A percentile compares a stretch with the other conserved stretches of the same genome.
These are phyloP conservation scores for Globisporangium iwayamae DNA, from an alignment of 352 stramenopile genomes.

Conservation along the genomic window DNA sequence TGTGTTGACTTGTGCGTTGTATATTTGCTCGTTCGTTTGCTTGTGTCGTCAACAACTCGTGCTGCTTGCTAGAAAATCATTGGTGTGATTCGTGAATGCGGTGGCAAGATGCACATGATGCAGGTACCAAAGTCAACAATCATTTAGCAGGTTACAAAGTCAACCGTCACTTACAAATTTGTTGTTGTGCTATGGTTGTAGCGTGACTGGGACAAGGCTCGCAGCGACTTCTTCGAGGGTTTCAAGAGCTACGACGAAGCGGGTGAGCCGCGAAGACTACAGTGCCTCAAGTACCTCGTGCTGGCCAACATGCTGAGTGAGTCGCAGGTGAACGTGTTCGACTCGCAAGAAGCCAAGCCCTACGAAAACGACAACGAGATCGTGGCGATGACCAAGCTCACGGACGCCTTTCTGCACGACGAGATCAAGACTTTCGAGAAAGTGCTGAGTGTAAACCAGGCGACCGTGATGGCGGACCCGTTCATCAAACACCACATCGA, in stretches of 20 bases:
- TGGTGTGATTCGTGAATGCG: slow-evolving; percentile 93
- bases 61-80: slow-evolving; percentile 79
- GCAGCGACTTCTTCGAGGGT: slow-evolving; percentile 93
- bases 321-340: slow-evolving; percentile 94
- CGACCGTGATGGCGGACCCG: slow-evolving; percentile 92
- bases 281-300: slow-evolving; percentile 94
- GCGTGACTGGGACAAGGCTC: slow-evolving; percentile 91
- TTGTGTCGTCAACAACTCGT: not conserved
- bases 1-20: not conserved
- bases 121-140: slow-evolving; percentile 25
- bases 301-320: slow-evolving; percentile 95
- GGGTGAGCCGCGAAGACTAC: slow-evolving; percentile 87
- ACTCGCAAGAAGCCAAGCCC: slow-evolving; percentile 90
- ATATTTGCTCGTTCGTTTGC: not conserved
- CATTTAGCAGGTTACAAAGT: not conserved
- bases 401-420: slow-evolving; percentile 92
- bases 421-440: slow-evolving; percentile 94
- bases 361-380: slow-evolving; percentile 96
- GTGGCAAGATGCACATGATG: slow-evolving; percentile 97
- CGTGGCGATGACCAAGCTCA: slow-evolving; percentile 94
- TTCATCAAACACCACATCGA: slow-evolving; percentile 95
- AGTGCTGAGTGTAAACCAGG: slow-evolving; percentile 84
- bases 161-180: not conserved
- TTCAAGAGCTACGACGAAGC: slow-evolving; percentile 97
- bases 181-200: slow-evolving; percentile 15